Evolutionary conservation across 495 filamentous ascomycete species (phyloP).

Genomic region (Aspergillus saccharolyticus): DNA sequence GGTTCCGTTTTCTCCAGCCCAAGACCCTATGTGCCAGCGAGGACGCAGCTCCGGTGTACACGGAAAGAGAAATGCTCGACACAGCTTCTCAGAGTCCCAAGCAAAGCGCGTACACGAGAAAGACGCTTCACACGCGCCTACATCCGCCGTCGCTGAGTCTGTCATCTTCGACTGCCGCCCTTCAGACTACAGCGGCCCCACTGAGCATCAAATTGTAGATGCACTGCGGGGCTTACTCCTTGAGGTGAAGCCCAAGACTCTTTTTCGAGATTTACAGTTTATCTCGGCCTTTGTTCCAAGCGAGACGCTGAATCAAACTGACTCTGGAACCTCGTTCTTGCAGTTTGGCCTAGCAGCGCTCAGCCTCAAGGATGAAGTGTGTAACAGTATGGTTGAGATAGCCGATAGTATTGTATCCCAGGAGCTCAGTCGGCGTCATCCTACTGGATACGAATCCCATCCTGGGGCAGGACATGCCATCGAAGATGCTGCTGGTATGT

Average conservation of each 20-base stretch:
- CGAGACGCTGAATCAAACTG: conserved; percentile 74
- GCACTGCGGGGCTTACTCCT: conserved; percentile 74
- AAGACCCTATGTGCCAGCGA: conserved; percentile 21
- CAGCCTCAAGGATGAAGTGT: conserved; percentile 83
- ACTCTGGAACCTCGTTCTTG: conserved; percentile 89
- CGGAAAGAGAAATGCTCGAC: conserved; percentile 23
- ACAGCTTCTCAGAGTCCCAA: conserved; percentile 34
- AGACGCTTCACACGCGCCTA: conserved; percentile 18
- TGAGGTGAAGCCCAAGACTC: conserved; percentile 75
- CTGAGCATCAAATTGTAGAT: conserved; percentile 63
- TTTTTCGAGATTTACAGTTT: conserved; percentile 94
- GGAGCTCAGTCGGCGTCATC: conserved; percentile 39
- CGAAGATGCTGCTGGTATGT: conserved; percentile 84
- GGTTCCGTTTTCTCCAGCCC: conserved; percentile 28
- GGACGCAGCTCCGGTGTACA: conserved; percentile 9
- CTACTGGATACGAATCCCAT: conserved; percentile 32
- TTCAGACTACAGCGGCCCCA: conserved; percentile 36
- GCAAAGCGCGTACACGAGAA: conserved; percentile 11
- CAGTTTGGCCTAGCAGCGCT: conserved; percentile 86
- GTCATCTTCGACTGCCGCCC: conserved; percentile 34
- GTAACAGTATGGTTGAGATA: conserved; percentile 81
- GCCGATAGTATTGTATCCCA: conserved; percentile 45
- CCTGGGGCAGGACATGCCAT: conserved; percentile 49
- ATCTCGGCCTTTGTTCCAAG: conserved; percentile 88
- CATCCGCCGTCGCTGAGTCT: conserved; percentile 30